Percentiles rank a stretch among this genome's conserved stretches.
Evolutionary conservation across 768 basidiomycete species (phyloP).

Genomic region (Russula lepida): DNA sequence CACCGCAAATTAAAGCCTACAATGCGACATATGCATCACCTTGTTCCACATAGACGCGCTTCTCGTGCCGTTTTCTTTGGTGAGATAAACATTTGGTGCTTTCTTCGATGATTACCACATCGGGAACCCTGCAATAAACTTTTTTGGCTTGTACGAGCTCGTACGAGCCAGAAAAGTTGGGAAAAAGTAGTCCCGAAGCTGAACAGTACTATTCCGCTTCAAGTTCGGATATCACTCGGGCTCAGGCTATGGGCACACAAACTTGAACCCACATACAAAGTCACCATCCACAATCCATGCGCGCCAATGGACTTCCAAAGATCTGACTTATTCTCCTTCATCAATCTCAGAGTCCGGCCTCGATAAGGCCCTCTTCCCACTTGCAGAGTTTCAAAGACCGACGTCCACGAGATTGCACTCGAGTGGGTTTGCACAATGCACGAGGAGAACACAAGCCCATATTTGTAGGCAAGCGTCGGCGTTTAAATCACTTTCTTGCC

Average conservation of each 20-base stretch:
- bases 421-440: conserved; percentile 64
- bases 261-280: too few relatives aligned
- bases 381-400: conserved; percentile 53
- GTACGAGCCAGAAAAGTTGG: too few relatives aligned
- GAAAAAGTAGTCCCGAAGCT: too few relatives aligned
- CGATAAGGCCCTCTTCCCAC: conserved; percentile 67
- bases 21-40: conserved; percentile 56
- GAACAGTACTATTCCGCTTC: too few relatives aligned
- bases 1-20: too few relatives aligned
- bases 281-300: conserved; percentile 22
- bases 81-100: conserved; percentile 87
- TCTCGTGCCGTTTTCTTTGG: conserved; percentile 30
- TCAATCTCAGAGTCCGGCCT: conserved; percentile 63
- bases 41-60: not conserved
- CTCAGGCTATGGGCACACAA: too few relatives aligned
- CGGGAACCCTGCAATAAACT: too few relatives aligned
- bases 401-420: conserved; percentile 66
- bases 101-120: conserved; percentile 68
- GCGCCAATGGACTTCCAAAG: conserved; percentile 57
- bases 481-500: conserved; percentile 71
- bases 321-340: conserved; percentile 89
- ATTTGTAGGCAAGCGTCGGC: conserved; percentile 82
- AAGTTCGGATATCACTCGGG: too few relatives aligned
- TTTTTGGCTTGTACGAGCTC: too few relatives aligned
- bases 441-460: conserved; percentile 88